A percentile compares a stretch with the other conserved stretches of the same genome.
These are phyloP conservation scores for Diaporthe sp. DNA, from an alignment of 2,329 filamentous ascomycete species.

Conservation along the genomic window DNA sequence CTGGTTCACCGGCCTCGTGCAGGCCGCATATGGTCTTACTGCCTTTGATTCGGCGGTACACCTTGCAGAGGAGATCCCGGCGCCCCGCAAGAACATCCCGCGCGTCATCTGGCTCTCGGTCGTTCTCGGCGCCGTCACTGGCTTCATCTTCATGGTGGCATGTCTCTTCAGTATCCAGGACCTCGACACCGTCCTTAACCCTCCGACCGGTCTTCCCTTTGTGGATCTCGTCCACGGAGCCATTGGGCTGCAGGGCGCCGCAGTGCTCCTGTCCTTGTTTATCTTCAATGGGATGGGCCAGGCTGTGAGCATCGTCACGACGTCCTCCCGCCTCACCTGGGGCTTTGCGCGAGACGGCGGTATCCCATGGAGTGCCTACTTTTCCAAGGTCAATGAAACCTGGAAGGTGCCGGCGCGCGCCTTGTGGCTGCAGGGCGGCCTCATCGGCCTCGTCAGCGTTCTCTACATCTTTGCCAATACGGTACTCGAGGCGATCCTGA, in stretches of 20 bases:
- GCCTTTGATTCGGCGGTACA: slow-evolving; percentile 18
- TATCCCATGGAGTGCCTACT: not conserved
- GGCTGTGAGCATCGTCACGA: slow-evolving; percentile 20
- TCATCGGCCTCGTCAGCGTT: not conserved
- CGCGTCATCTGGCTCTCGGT: slow-evolving; percentile 37
- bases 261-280: slow-evolving; percentile 7
- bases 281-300: slow-evolving; percentile 18
- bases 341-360: slow-evolving; percentile 8
- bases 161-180: slow-evolving; percentile 26
- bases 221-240: slow-evolving; percentile 4
- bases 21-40: slow-evolving; percentile 10
- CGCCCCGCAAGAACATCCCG: slow-evolving; percentile 7
- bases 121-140: slow-evolving; percentile 13
- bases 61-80: slow-evolving; percentile 29
- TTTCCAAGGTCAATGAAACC: slow-evolving; percentile 3
- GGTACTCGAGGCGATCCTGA: slow-evolving; percentile 12
- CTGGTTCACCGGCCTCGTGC: slow-evolving; percentile 14
- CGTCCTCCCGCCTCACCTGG: slow-evolving; percentile 11
- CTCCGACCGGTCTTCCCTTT: not conserved
- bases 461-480: slow-evolving; percentile 7
- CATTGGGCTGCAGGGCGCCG: slow-evolving; percentile 3
- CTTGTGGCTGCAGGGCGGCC: not conserved
- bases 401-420: slow-evolving; percentile 20
- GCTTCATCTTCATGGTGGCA: slow-evolving; percentile 16
- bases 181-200: slow-evolving; percentile 17